Conservation (phyloP, 257 asterid species). For the Fraxinus pennsylvanica region DNA sequence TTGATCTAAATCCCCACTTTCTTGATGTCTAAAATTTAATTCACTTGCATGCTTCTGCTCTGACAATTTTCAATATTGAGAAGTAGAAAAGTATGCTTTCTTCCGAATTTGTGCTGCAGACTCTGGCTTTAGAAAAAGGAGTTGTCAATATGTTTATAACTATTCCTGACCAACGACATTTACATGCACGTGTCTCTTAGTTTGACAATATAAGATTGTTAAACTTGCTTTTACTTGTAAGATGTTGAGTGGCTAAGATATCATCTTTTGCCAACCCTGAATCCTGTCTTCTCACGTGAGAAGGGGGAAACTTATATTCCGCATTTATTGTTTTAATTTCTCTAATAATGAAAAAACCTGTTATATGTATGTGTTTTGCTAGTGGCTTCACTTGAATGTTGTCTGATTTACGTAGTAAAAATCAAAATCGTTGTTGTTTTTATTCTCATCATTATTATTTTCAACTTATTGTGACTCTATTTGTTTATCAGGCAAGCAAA, state of each 20-base stretch:
- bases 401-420: not conserved
- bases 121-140: not conserved
- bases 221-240: not conserved
- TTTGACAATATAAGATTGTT: not conserved
- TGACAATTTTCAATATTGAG: not conserved
- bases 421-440: not conserved
- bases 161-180: not conserved
- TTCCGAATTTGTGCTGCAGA: not conserved
- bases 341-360: not conserved
- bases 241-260: not conserved
- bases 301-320: not conserved
- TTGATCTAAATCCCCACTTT: not conserved
- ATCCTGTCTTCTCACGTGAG: not conserved
- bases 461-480: conserved; percentile 23
- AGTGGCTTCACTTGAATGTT: not conserved
- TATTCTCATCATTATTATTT: not conserved
- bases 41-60: not conserved
- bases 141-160: not conserved
- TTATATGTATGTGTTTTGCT: not conserved
- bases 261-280: not conserved
- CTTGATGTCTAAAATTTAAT: not conserved
- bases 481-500: conserved; percentile 80
- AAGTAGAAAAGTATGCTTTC: not conserved
- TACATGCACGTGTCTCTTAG: not conserved
- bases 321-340: not conserved